A percentile compares a stretch with the other conserved stretches of the same genome.
phyloP scores from a whole-genome alignment of 192 early-diverging fungal species.

The Geosiphon pyriformis region DNA sequence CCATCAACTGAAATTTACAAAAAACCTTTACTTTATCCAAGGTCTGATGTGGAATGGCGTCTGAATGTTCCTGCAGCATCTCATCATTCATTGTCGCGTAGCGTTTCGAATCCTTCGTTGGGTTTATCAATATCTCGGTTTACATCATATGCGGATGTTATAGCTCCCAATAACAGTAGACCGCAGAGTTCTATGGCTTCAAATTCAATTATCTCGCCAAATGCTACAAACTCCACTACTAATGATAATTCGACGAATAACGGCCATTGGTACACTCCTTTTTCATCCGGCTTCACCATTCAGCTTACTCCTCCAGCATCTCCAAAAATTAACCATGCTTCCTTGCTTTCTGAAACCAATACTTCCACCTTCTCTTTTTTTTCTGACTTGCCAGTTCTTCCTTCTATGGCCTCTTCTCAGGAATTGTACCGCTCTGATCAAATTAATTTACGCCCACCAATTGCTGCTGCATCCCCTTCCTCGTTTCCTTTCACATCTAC shows the following conservation, averaged over 20 bases:
- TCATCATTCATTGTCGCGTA: background rate
- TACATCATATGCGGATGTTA: constrained; percentile 15
- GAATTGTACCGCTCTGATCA: background rate
- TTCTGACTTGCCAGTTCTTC: background rate
- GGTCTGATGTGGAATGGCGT: constrained; percentile 1
- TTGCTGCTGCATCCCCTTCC: background rate
- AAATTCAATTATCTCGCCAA: background rate
- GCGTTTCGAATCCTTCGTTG: background rate
- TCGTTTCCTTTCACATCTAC: background rate
- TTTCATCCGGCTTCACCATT: constrained; percentile 15
- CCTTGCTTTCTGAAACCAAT: background rate
- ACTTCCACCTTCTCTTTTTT: background rate
- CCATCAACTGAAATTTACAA: background rate
- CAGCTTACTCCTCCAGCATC: constrained; percentile 15
- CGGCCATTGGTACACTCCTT: constrained; percentile 22
- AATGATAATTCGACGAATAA: background rate
- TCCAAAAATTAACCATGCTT: background rate
- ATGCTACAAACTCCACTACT: background rate
- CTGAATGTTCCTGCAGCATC: background rate
- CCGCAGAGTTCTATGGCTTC: background rate
- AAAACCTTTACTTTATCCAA: background rate
- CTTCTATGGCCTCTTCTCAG: background rate
- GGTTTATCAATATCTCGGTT: background rate
- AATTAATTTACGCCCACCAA: background rate
- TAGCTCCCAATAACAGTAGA: background rate